A percentile compares a stretch with the other conserved stretches of the same genome.
Conservation (phyloP, 306 rosid species). For the Cicer bijugum region DNA sequence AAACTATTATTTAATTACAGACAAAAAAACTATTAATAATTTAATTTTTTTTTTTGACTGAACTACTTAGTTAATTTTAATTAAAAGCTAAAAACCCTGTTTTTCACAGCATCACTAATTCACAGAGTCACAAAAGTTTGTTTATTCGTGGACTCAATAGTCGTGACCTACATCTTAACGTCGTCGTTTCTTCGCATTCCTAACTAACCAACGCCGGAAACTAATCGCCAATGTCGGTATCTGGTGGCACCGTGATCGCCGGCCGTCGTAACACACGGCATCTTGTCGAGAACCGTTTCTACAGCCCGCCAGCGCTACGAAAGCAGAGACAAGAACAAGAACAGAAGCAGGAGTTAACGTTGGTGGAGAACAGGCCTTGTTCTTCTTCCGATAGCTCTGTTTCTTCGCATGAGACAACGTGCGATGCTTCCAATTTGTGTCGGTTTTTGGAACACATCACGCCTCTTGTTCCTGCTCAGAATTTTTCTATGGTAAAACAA, state of each 20-base stretch:
- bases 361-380: constrained; percentile 48
- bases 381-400: constrained; percentile 57
- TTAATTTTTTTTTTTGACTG: too few relatives aligned
- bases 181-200: constrained; percentile 26
- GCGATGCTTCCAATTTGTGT: constrained; percentile 66
- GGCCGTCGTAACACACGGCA: constrained; percentile 38
- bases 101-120: background rate
- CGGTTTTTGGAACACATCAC: constrained; percentile 67
- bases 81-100: background rate
- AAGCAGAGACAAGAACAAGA: constrained; percentile 50
- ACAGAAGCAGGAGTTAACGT: constrained; percentile 9
- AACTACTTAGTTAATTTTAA: too few relatives aligned
- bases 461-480: constrained; percentile 64
- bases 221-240: constrained; percentile 56
- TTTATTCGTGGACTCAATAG: background rate
- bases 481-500: constrained; percentile 55
- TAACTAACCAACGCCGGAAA: background rate
- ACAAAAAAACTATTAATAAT: too few relatives aligned
- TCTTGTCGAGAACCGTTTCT: constrained; percentile 64
- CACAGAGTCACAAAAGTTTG: background rate
- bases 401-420: constrained; percentile 46
- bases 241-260: constrained; percentile 57
- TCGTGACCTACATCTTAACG: constrained; percentile 22
- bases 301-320: constrained; percentile 72
- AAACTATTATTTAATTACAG: too few relatives aligned